Evolutionary conservation across 208 protist genomes (phyloP), one percentile per base, ranked within the genome.

Genomic region (Trypanosomatidae sp.): DNA sequence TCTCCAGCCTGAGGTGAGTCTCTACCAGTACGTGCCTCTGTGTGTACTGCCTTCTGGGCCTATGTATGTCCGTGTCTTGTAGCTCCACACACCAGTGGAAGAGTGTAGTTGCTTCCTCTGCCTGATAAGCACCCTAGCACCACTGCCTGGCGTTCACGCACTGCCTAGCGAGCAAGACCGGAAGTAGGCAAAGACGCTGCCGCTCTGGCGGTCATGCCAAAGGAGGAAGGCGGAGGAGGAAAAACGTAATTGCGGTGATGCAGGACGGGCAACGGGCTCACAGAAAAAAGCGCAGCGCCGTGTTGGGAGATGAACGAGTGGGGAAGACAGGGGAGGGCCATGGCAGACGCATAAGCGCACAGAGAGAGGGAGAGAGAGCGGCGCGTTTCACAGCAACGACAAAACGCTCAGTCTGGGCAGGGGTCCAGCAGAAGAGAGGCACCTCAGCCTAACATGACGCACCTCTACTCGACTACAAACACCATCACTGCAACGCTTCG

Each of bases 11-110:
- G 17, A 22, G 7, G 30, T 44, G 60, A 46, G 33, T 66, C 33
- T 66, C 0, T 65, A 2, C 43, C 33, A n/a, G 41, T 8, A 36
- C 59, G n/a, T 10, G 19, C 50, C 22, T 33, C 15, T 52, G 47
- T 47, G 36, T 71, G 39, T 62, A 56, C 36, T 39, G n/a, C 19
- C n/a, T 28, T 65, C 56, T 56, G 33, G 30, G 43, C 59, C 19
- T 59, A 62, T 68, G 70, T 67, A 39, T 66, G 53, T 13, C 30
- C 10, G 58, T 62, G 28, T 36, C 33, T n/a, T 4, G n/a, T 43
- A 39, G 30, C 25, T 4, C 52, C 7, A 30, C n/a, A 58, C 52
- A 10, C n/a, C 2, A 53, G 19, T 25, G 49, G 49, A n/a, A 53
- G 19, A 53, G 49, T 53, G 7, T 13, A 5, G 49, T 25, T 3